Evolutionary conservation across 306 rosid genomes (phyloP).

Genomic region (Prunus fruticosa): DNA sequence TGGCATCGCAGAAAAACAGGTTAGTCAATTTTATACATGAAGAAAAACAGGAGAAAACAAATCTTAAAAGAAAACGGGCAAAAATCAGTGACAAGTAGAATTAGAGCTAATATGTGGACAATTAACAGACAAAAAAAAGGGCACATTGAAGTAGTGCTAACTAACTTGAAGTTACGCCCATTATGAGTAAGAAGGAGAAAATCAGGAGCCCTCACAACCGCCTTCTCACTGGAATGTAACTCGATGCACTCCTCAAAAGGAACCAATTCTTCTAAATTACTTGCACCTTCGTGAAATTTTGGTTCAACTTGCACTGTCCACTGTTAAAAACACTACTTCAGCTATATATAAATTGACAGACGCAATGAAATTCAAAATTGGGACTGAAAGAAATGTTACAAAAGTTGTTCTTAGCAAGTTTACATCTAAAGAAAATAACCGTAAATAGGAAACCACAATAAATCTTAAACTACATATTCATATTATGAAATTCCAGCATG

Average conservation of each 20-base stretch:
- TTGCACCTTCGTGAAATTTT: conserved; percentile 89
- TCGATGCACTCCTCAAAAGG: conserved; percentile 96
- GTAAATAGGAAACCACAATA: background rate
- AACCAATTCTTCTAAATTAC: conserved; percentile 75
- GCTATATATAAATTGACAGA: background rate
- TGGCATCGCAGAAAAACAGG: background rate
- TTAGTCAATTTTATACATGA: background rate
- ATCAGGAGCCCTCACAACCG: conserved; percentile 76
- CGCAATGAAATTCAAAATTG: background rate
- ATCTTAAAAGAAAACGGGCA: background rate
- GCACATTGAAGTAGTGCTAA: conserved; percentile 28
- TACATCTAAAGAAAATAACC: background rate
- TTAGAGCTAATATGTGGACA: background rate
- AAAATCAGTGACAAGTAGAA: background rate
- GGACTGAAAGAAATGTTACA: background rate
- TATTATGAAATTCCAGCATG: conserved; percentile 21
- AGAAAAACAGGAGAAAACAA: background rate
- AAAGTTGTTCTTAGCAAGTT: background rate
- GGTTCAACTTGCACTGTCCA: conserved; percentile 86
- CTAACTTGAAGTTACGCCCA: conserved; percentile 94
- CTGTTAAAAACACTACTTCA: conserved; percentile 42
- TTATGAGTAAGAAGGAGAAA: conserved; percentile 86
- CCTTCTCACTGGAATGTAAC: conserved; percentile 59
- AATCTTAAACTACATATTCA: background rate
- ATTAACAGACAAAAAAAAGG: conserved; percentile 8